Conservation (phyloP, 495 filamentous ascomycete species). For the Xylaria telfairii region DNA sequence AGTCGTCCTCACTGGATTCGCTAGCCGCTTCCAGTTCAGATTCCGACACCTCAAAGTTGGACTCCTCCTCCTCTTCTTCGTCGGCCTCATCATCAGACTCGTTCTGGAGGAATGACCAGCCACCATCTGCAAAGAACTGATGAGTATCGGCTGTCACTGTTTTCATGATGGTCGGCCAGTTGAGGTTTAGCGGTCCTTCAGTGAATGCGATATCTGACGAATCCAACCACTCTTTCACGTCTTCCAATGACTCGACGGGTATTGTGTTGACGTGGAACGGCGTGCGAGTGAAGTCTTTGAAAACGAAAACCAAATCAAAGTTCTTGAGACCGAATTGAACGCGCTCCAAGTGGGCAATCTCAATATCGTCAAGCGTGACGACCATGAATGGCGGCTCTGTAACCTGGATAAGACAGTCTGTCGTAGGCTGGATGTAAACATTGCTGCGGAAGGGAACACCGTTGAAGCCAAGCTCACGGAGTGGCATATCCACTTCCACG, state of each 20-base stretch:
- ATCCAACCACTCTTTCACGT: constrained; percentile 98
- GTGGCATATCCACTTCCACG: constrained; percentile 92
- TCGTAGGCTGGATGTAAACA: constrained; percentile 93
- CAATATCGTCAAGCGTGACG: constrained; percentile 92
- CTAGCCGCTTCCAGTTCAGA: constrained; percentile 79
- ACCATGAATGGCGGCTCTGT: constrained; percentile 97
- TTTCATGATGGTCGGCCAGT: constrained; percentile 99
- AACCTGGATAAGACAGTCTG: constrained; percentile 96
- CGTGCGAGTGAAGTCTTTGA: constrained; percentile 89
- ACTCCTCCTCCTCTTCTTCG: constrained; percentile 78
- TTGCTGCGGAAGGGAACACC: constrained; percentile 95
- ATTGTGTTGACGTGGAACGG: constrained; percentile 98
- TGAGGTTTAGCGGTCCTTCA: constrained; percentile 95
- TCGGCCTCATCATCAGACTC: constrained; percentile 87
- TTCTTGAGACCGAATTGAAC: constrained; percentile 99
- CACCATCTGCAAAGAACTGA: constrained; percentile 92
- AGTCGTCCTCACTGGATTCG: constrained; percentile 85
- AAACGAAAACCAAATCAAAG: constrained; percentile 97
- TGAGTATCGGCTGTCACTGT: constrained; percentile 93
- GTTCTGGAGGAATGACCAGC: constrained; percentile 90
- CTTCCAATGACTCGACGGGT: constrained; percentile 90
- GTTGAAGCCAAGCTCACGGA: constrained; percentile 94
- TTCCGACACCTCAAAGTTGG: constrained; percentile 89
- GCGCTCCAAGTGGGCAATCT: constrained; percentile 94
- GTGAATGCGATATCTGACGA: constrained; percentile 91